These are phyloP conservation scores for Vigna angularis DNA, from an alignment of 306 rosid genomes.

Conservation along the genomic window DNA sequence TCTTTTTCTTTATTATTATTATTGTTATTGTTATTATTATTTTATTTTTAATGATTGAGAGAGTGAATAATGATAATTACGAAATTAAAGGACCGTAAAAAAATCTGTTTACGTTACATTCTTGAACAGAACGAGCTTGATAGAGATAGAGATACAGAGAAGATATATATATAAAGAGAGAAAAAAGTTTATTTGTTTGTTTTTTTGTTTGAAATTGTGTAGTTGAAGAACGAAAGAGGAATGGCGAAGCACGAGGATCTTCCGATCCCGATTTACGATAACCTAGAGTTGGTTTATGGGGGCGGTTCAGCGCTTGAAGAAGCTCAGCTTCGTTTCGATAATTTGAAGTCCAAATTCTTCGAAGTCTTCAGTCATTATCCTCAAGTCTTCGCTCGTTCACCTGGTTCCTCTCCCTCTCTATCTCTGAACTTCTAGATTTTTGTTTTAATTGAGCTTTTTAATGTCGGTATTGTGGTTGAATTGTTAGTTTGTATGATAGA, in stretches of 20 bases:
- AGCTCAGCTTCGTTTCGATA: conserved; percentile 76
- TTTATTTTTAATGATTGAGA: no score
- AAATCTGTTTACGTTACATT: neutral
- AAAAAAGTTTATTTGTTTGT: neutral
- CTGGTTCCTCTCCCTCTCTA: conserved; percentile 55
- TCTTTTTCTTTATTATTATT: no score
- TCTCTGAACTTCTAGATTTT: neutral
- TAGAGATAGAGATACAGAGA: neutral
- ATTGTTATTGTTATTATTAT: no score
- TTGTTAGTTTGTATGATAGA: neutral
- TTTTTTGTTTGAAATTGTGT: neutral
- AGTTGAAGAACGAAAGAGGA: conserved; percentile 2
- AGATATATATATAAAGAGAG: neutral
- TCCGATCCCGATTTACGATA: conserved; percentile 74
- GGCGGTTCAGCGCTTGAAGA: conserved; percentile 79
- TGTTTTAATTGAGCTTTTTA: conserved; percentile 3
- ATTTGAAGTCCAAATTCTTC: conserved; percentile 65
- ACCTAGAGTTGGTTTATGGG: conserved; percentile 73
- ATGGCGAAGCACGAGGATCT: conserved; percentile 90
- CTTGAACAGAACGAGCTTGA: neutral
- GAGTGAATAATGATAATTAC: neutral
- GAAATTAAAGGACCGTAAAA: neutral
- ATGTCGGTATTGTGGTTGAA: neutral
- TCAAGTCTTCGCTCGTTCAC: conserved; percentile 87
- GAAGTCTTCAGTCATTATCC: conserved; percentile 68